Conservation (phyloP, 1,139 yeast species). For the Candida sp. region DNA sequence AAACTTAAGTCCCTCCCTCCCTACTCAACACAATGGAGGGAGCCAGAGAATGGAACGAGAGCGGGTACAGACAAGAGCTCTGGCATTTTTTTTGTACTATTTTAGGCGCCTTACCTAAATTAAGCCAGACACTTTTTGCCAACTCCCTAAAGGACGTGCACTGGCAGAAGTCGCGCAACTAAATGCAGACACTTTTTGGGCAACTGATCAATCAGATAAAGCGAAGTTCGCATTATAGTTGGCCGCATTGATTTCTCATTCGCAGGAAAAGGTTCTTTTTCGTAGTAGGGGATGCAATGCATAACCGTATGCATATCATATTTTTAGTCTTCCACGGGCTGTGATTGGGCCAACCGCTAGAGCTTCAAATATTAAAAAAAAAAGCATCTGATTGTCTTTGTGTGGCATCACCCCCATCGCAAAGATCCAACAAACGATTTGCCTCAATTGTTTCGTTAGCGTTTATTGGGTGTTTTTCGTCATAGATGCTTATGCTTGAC, state of each 20-base stretch:
- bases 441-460: neutral
- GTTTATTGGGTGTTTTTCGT: too few species aligned
- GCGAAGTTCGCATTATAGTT: slow-evolving; percentile 1
- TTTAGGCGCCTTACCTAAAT: neutral
- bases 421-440: neutral
- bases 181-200: neutral
- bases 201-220: slow-evolving; percentile 1
- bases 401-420: neutral
- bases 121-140: neutral
- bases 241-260: neutral
- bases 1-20: neutral
- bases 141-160: neutral
- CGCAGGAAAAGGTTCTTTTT: neutral
- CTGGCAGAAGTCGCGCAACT: neutral
- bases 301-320: neutral
- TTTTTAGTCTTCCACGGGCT: neutral
- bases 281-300: neutral
- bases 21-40: too few species aligned
- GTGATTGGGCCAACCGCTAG: neutral
- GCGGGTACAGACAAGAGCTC: too few species aligned
- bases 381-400: neutral
- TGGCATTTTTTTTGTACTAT: neutral
- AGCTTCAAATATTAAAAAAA: too few species aligned
- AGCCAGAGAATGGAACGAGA: too few species aligned
- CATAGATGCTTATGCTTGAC: neutral